Evolutionary conservation across 768 basidiomycete species (phyloP).

Genomic region (Boletus insuetus): DNA sequence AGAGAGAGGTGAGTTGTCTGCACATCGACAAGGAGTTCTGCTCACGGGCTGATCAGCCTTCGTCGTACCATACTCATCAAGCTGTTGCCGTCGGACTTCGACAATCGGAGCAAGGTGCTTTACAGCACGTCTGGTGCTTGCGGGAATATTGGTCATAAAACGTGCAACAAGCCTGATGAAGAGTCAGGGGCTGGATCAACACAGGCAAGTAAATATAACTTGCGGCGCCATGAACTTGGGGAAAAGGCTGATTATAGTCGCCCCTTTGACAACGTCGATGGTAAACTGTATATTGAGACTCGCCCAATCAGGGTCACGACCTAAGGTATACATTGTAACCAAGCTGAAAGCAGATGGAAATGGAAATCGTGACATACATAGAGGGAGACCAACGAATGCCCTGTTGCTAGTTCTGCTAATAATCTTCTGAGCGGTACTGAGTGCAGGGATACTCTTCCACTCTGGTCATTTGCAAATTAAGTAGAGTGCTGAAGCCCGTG

Average conservation of each 20-base stretch:
- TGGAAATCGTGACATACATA: conserved; percentile 8
- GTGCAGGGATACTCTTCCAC: conserved; percentile 10
- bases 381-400: conserved; percentile 12
- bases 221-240: conserved; percentile 35
- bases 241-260: conserved; percentile 23
- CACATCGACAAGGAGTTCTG: not conserved
- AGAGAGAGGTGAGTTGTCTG: not conserved
- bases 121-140: conserved; percentile 4
- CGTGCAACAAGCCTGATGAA: conserved; percentile 1
- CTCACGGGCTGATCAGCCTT: not conserved
- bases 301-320: conserved; percentile 29
- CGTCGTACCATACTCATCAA: not conserved
- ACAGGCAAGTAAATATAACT: not conserved
- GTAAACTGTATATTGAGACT: conserved; percentile 31
- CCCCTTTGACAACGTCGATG: conserved; percentile 1
- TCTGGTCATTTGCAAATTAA: not conserved
- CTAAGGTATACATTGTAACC: not conserved
- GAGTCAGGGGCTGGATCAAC: not conserved
- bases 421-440: not conserved
- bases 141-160: not conserved
- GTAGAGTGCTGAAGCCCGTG: not conserved
- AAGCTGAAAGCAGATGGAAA: not conserved
- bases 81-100: not conserved
- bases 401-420: conserved; percentile 10
- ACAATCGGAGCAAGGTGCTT: conserved; percentile 29